Base-by-base conservation (phyloP, 495 filamentous ascomycete species). In the Tuber aestivum region DNA sequence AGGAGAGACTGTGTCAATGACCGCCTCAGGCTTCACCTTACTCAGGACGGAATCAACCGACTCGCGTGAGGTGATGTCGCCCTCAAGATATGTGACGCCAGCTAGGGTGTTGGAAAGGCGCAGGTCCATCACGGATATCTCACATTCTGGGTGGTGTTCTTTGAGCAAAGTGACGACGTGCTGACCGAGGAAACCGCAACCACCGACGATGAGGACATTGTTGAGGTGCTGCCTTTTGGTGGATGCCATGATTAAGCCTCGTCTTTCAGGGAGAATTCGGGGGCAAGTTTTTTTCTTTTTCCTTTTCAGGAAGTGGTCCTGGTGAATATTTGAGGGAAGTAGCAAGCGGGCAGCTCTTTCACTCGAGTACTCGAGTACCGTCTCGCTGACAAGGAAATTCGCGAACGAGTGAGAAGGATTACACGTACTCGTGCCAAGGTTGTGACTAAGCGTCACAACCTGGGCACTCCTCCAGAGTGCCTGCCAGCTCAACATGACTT, bases 1-100 rank as follows among this genome's bases (percentile, higher is more conserved):
- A 3, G 93, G 92, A 7, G 91, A 92, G n/a, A 95, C 96, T 18
- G 95, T 98, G 85, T 99, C 94, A 77, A 98, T 95, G 61, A 99
- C 92, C 18, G 95, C 89, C 79, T 93, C 90, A n/a, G 96, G 94
- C 84, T 90, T 91, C 65, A 91, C 86, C 72, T 88, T 87, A 23
- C 86, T 82, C 83, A 98, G 91, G 18, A 96, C 85, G 20, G 85
- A 83, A 72, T 90, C 83, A 80, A 97, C 87, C 72, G 87, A 86
- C 71, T 86, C 87, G 72, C 85, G 84, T 68, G 92, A 91, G 50
- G 94, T 97, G 83, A 99, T 94, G 83, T 98, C 95, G 82, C 90
- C 92, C 74, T 94, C 88, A 81, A 92, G 87, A 85, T 99, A 99
- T 32, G 86, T 84, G 45, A 94, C 91, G 70, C 89, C 89, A 7